Percentiles rank a stretch among this genome's conserved stretches.
Evolutionary conservation across 441 rosid species (phyloP).

Genomic region (Rhodomyrtus psidioides): DNA sequence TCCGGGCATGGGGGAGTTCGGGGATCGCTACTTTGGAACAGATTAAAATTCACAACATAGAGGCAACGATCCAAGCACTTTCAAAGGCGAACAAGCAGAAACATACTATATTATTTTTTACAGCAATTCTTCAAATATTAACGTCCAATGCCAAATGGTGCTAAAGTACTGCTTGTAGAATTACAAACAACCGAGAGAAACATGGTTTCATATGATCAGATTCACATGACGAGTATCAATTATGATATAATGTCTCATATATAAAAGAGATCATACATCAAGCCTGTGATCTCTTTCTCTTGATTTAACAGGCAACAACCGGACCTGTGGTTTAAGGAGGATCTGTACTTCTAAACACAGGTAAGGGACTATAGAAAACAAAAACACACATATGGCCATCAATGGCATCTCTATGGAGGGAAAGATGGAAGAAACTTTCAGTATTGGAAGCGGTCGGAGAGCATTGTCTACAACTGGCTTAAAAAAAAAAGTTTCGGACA

Average conservation of each 20-base stretch:
- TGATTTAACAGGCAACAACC: neutral
- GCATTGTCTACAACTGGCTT: neutral
- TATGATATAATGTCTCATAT: neutral
- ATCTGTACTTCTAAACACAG: neutral
- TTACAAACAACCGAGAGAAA: neutral
- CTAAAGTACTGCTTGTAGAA: neutral
- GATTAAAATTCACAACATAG: conserved; percentile 5
- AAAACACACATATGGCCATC: neutral
- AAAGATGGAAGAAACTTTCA: neutral
- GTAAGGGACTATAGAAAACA: neutral
- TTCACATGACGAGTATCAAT: neutral
- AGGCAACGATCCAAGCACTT: neutral
- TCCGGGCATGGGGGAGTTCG: conserved; percentile 88
- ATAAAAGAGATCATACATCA: neutral
- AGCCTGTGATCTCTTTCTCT: neutral
- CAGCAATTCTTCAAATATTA: neutral
- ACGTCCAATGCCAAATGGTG: neutral
- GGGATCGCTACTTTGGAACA: conserved; percentile 81
- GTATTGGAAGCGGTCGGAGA: neutral
- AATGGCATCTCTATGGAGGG: neutral
- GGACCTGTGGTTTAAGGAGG: neutral
- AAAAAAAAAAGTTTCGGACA: neutral
- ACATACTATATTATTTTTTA: neutral
- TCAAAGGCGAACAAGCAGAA: neutral
- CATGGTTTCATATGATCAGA: neutral